Percentiles rank a stretch among this genome's conserved stretches.
phyloP scores from a whole-genome alignment of 139 green algal genomes.

The Ulvella scutata region DNA sequence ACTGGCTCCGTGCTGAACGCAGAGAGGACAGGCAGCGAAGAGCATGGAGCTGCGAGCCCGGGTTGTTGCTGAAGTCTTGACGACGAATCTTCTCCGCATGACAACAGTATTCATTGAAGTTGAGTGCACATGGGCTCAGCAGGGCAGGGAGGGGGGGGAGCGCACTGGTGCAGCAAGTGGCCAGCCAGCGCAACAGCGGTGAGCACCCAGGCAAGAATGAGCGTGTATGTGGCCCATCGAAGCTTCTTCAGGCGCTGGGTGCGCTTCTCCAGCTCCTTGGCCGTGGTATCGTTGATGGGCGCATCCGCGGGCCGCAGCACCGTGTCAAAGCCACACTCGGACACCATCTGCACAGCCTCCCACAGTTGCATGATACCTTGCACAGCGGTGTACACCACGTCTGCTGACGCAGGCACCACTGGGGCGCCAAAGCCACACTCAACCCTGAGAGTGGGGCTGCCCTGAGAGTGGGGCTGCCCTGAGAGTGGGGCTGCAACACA shows the following conservation, averaged over 20 bases:
- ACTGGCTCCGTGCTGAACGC: neutral
- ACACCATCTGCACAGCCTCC: too few relatives aligned
- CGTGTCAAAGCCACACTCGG: neutral
- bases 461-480: neutral
- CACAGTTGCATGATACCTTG: neutral
- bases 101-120: conserved; percentile 53
- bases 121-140: conserved; percentile 40
- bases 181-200: conserved; percentile 50
- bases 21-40: conserved; percentile 45
- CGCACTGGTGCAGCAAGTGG: conserved; percentile 47
- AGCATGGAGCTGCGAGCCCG: too few relatives aligned
- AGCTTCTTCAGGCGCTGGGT: conserved; percentile 33
- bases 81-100: too few relatives aligned
- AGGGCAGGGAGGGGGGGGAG: conserved; percentile 31
- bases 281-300: too few relatives aligned
- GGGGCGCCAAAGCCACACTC: too few relatives aligned
- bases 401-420: too few relatives aligned
- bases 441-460: too few relatives aligned
- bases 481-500: neutral
- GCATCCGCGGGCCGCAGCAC: conserved; percentile 3
- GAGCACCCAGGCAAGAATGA: conserved; percentile 57
- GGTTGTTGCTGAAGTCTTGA: too few relatives aligned
- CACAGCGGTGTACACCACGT: neutral
- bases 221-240: conserved; percentile 24
- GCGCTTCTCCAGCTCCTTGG: too few relatives aligned